Evolutionary conservation across 306 rosid genomes (phyloP), one percentile per base, ranked within the genome.

Genomic region (Corylus avellana): DNA sequence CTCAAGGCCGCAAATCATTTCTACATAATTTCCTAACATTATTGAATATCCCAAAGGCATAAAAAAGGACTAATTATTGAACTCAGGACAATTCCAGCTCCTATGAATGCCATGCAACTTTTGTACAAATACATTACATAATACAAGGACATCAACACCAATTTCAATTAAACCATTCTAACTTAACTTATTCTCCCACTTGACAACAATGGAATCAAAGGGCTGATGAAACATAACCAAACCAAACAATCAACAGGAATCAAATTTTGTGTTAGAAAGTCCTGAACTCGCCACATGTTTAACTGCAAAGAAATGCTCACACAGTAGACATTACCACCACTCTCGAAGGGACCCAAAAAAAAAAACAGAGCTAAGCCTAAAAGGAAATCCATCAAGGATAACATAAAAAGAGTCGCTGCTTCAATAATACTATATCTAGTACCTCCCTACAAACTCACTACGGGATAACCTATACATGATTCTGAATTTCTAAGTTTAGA

Each of bases 391-490:
- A 9, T 22, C 3, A 17, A 3, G 16, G 71, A 61, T 77, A 68
- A 56, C 74, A 78, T 59, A 66, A 10, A 54, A 70, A 46, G 42
- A 49, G 56, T 29, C 58, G 20, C 63, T 18, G 27, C 75, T 73
- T 74, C 72, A 42, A 58, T 13, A 50, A 37, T 49, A 77, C 78
- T 72, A 64, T 75, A 63, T 73, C 84, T 80, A 73, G 84, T 86
- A 81, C 87, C 82, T 74, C 84, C 96, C 89, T 86, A 90, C 83
- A 78, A 81, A 83, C 82, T 86, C 79, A 87, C 84, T 85, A 86
- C 92, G 76, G 44, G 79, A 82, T 77, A 87, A 81, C 72, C 95
- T 91, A 89, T 87, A 85, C 85, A 85, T 78, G 78, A 88, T 88
- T 82, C 27, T 72, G 85, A 72, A 80, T 84, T 84, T 85, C 79